Evolutionary conservation across 2,329 filamentous ascomycete genomes (phyloP).

Genomic region (Pseudocercospora pini-densiflorae): DNA sequence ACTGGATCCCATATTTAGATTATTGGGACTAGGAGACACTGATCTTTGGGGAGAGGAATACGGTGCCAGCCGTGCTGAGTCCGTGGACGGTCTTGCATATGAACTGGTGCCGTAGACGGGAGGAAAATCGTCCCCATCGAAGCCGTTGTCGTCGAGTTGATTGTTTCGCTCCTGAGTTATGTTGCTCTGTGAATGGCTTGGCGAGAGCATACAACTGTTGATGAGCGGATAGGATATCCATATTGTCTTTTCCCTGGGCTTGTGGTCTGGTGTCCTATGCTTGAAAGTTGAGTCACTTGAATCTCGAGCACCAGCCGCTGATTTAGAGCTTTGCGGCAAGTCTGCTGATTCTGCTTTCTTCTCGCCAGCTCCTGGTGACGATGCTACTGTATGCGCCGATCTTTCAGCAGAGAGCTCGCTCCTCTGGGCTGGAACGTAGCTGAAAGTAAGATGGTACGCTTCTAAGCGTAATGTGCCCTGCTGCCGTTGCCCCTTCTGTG

Average conservation of each 20-base stretch:
- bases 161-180: slow-evolving; percentile 5
- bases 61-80: slow-evolving; percentile 31
- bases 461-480: slow-evolving; percentile 66
- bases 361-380: neutral
- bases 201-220: slow-evolving; percentile 75
- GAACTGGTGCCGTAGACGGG: slow-evolving; percentile 37
- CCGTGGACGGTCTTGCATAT: slow-evolving; percentile 35
- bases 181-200: slow-evolving; percentile 44
- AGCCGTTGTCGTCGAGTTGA: slow-evolving; percentile 16
- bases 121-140: slow-evolving; percentile 34
- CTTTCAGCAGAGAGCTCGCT: neutral
- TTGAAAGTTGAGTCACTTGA: slow-evolving; percentile 12
- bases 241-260: slow-evolving; percentile 64
- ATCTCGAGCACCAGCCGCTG: neutral
- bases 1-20: slow-evolving; percentile 40
- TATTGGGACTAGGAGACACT: slow-evolving; percentile 55
- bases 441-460: slow-evolving; percentile 68
- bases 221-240: slow-evolving; percentile 98
- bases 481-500: slow-evolving; percentile 60
- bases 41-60: slow-evolving; percentile 33
- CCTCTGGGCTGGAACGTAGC: slow-evolving; percentile 53
- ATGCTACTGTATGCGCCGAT: neutral
- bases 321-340: neutral
- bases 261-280: slow-evolving; percentile 3
- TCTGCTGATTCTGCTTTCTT: neutral